These are phyloP conservation scores for Macrophomina tecta DNA, from an alignment of 2,329 filamentous ascomycete genomes.

Conservation along the genomic window DNA sequence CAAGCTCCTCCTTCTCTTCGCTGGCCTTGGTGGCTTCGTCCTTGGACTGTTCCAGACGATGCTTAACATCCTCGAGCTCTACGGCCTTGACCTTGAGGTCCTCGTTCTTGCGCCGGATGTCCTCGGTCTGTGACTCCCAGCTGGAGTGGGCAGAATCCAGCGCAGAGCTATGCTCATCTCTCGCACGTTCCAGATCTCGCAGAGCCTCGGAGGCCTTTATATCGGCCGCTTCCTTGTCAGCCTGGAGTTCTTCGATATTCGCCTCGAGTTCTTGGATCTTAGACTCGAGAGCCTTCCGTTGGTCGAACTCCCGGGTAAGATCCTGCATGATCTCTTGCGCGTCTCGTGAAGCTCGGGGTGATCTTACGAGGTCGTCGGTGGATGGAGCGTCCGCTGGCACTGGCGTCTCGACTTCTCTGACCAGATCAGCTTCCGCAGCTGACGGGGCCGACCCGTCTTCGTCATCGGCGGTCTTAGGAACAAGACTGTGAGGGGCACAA, in stretches of 20 bases:
- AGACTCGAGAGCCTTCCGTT: conserved; percentile 27
- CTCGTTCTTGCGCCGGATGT: conserved; percentile 23
- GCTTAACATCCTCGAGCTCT: conserved; percentile 27
- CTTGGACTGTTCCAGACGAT: conserved; percentile 26
- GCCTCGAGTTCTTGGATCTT: conserved; percentile 26
- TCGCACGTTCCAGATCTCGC: conserved; percentile 12
- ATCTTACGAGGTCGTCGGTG: conserved; percentile 18
- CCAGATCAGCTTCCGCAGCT: background rate
- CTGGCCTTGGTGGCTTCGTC: conserved; percentile 16
- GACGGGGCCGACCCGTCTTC: conserved; percentile 15
- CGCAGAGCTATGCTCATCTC: conserved; percentile 11
- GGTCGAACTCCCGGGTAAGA: conserved; percentile 26
- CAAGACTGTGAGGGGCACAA: background rate
- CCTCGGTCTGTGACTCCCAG: conserved; percentile 23
- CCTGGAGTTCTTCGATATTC: conserved; percentile 25
- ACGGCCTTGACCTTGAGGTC: conserved; percentile 28
- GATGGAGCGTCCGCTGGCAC: conserved; percentile 10
- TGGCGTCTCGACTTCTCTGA: conserved; percentile 13
- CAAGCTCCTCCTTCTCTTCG: conserved; percentile 26
- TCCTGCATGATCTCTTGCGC: conserved; percentile 25
- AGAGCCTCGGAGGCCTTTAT: conserved; percentile 23
- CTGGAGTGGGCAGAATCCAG: conserved; percentile 12
- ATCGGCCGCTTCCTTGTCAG: conserved; percentile 26
- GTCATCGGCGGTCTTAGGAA: conserved; percentile 2
- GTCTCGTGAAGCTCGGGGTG: conserved; percentile 25